Conservation (phyloP, 1,284 basidiomycete species). For the Malassezia sympodialis region DNA sequence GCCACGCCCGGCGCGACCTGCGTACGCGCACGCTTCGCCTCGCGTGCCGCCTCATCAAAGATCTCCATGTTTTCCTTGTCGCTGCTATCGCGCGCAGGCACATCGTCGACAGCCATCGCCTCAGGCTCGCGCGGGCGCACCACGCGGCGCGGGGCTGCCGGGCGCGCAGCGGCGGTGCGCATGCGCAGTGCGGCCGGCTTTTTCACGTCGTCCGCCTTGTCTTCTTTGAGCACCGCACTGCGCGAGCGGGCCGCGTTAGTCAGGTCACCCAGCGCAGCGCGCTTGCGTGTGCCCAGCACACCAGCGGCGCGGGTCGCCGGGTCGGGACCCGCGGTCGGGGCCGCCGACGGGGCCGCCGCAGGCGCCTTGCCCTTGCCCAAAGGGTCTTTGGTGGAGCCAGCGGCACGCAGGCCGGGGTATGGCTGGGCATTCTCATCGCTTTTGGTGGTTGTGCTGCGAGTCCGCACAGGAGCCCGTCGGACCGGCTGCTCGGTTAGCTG, state of each 20-base stretch:
- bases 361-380: slow-evolving; percentile 5
- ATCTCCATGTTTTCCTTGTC: slow-evolving; percentile 15
- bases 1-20: slow-evolving; percentile 13
- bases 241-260: slow-evolving; percentile 39
- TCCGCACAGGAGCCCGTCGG: slow-evolving; percentile 11
- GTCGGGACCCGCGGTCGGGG: neutral
- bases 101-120: slow-evolving; percentile 19
- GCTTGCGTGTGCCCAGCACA: slow-evolving; percentile 40
- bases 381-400: slow-evolving; percentile 5
- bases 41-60: slow-evolving; percentile 17
- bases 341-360: neutral
- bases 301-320: slow-evolving; percentile 17
- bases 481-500: slow-evolving; percentile 14
- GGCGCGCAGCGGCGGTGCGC: slow-evolving; percentile 1
- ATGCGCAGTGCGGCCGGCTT: neutral
- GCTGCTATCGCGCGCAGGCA: slow-evolving; percentile 21
- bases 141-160: slow-evolving; percentile 3
- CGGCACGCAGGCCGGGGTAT: neutral
- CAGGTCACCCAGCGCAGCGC: slow-evolving; percentile 43
- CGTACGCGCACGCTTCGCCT: slow-evolving; percentile 22
- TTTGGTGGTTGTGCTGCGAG: slow-evolving; percentile 11
- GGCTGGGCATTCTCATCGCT: slow-evolving; percentile 16
- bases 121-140: slow-evolving; percentile 45
- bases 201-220: slow-evolving; percentile 11
- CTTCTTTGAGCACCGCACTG: slow-evolving; percentile 1